phyloP scores from a whole-genome alignment of 1,284 basidiomycete species.

The Malassezia slooffiae region DNA sequence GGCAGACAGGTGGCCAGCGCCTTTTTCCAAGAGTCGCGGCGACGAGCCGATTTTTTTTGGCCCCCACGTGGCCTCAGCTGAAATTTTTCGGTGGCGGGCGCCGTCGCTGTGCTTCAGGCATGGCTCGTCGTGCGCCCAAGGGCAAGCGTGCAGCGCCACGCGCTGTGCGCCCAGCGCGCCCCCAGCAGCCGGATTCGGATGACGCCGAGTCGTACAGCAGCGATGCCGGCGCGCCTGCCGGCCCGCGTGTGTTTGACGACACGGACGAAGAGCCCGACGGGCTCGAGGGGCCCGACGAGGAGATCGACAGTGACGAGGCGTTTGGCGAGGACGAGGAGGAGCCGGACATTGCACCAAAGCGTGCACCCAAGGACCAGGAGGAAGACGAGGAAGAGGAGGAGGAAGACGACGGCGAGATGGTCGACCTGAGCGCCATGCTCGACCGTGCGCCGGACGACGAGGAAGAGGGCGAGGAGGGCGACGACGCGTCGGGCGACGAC shows the following conservation, averaged over 20 bases:
- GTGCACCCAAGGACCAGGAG: neutral
- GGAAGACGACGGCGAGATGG: constrained; percentile 28
- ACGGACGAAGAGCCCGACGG: constrained; percentile 28
- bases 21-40: neutral
- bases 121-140: neutral
- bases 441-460: constrained; percentile 25
- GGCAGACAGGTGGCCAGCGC: constrained; percentile 49
- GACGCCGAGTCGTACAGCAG: constrained; percentile 11
- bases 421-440: constrained; percentile 38
- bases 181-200: neutral
- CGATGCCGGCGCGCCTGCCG: constrained; percentile 11
- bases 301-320: constrained; percentile 43
- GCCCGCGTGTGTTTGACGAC: constrained; percentile 28
- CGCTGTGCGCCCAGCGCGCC: no score
- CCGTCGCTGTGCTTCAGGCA: no score
- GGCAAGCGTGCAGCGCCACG: neutral
- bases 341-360: constrained; percentile 12
- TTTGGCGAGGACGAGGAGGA: constrained; percentile 44
- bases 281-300: constrained; percentile 36
- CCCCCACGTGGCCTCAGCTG: constrained; percentile 5
- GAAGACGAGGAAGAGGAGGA: constrained; percentile 16
- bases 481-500: constrained; percentile 29
- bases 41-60: neutral
- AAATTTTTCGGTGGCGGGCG: neutral
- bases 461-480: constrained; percentile 9